A percentile compares a stretch with the other conserved stretches of the same genome.
phyloP scores from a whole-genome alignment of 2,329 filamentous ascomycete species.

The Cytospora schulzeri region DNA sequence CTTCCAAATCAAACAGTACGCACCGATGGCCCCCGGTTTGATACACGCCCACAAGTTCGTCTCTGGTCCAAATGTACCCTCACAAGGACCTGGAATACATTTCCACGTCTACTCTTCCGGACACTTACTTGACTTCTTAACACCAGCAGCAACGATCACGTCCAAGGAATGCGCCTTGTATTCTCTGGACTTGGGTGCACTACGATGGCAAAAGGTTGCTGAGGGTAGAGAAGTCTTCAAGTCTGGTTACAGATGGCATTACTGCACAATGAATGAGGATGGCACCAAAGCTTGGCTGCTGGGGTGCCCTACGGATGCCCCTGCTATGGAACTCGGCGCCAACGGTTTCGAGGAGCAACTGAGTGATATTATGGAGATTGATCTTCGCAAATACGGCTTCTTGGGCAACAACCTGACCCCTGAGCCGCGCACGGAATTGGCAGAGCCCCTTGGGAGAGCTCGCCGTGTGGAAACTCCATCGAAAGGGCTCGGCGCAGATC shows the following conservation, averaged over 20 bases:
- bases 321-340: slow-evolving; percentile 64
- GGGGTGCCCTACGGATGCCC: slow-evolving; percentile 80
- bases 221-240: slow-evolving; percentile 94
- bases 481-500: slow-evolving; percentile 77
- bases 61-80: slow-evolving; percentile 81
- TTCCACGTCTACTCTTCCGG: slow-evolving; percentile 95
- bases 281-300: slow-evolving; percentile 96
- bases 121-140: slow-evolving; percentile 90
- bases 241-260: slow-evolving; percentile 93
- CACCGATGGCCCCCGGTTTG: slow-evolving; percentile 82
- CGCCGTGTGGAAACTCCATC: slow-evolving; percentile 57
- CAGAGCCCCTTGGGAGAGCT: slow-evolving; percentile 50
- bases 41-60: slow-evolving; percentile 91
- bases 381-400: slow-evolving; percentile 87
- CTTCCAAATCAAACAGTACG: slow-evolving; percentile 70
- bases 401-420: slow-evolving; percentile 74
- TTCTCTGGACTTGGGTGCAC: slow-evolving; percentile 79
- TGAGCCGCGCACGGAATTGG: slow-evolving; percentile 52
- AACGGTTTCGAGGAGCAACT: slow-evolving; percentile 86
- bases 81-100: slow-evolving; percentile 87
- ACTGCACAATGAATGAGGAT: slow-evolving; percentile 93
- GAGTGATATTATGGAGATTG: slow-evolving; percentile 88
- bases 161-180: slow-evolving; percentile 88
- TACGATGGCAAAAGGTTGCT: slow-evolving; percentile 93
- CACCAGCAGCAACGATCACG: slow-evolving; percentile 83